These are phyloP conservation scores for Drechslera avenae DNA, from an alignment of 2,329 filamentous ascomycete species.

Conservation along the genomic window DNA sequence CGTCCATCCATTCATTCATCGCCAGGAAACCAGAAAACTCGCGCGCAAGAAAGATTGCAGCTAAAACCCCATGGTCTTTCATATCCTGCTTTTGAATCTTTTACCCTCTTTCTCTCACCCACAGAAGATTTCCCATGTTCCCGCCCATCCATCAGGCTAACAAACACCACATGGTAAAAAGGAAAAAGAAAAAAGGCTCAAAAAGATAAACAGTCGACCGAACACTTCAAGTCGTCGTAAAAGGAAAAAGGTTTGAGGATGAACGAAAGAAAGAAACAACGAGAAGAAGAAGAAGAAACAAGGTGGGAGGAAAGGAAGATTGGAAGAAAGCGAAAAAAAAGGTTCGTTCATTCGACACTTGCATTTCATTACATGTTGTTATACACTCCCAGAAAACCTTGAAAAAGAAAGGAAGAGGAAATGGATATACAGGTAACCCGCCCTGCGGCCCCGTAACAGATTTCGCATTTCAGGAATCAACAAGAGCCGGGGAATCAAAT, in stretches of 20 bases:
- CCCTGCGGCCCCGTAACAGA: conserved; percentile 12
- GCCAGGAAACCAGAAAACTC: too few relatives aligned
- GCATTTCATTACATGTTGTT: conserved; percentile 44
- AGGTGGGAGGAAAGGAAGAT: conserved; percentile 13
- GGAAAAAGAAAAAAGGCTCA: conserved; percentile 3
- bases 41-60: too few relatives aligned
- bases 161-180: background rate
- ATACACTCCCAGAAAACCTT: conserved; percentile 19
- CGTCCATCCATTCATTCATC: too few relatives aligned
- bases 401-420: conserved; percentile 17
- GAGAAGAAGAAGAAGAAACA: conserved; percentile 10
- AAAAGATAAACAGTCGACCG: too few relatives aligned
- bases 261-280: background rate
- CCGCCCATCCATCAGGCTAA: background rate
- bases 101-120: too few relatives aligned
- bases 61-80: too few relatives aligned
- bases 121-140: too few relatives aligned
- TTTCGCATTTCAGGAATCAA: too few relatives aligned
- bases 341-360: conserved; percentile 10
- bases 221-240: conserved; percentile 24
- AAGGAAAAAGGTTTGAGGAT: too few relatives aligned
- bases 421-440: conserved; percentile 25
- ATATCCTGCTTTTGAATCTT: too few relatives aligned
- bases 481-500: conserved; percentile 24
- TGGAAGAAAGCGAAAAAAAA: conserved; percentile 12